Evolutionary conservation across 345 rosid species (phyloP), one percentile per base, ranked within the genome.

Genomic region (Hypericum androsaemum): DNA sequence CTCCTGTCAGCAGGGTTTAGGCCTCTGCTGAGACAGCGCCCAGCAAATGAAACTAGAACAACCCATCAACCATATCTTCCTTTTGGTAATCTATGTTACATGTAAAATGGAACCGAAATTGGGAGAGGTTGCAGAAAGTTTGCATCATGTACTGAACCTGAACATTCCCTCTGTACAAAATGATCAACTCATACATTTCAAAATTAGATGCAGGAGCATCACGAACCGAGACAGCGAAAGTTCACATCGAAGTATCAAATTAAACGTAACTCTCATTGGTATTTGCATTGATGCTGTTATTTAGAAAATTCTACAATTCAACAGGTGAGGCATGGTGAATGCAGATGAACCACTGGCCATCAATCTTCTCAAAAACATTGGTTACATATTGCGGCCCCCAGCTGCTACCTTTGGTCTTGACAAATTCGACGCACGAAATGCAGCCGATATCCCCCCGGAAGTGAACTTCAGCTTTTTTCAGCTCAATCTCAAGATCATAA

Each of bases 361-460:
- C 75, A 37, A 85, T 71, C 71, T 67, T 71, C 79, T 92, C 96
- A 65, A 88, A 88, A 64, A 84, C 89, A 62, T 84, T 92, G 0
- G 96, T 78, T 39, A 80, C 96, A 67, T 81, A 87, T 67, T 92
- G 96, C 32, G 83, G 88, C 36, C 98, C 98, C 98, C 96, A 92
- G 39, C 88, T 85, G 76, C 80, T 80, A 12, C 95, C 95, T 72
- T 75, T 83, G 9, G 95, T 84, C 76, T 77, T 88, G 41, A 92
- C 84, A 52, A 82, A 77, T 62, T 92, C 96, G 54, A 88, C 65
- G 57, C 95, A 84, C 6, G 81, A 82, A 28, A 88, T 82, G 56
- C 84, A 92, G 32, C 98, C 94, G 6, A 81, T 49, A 39, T 81
- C 77, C 2, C 96, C 96, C 59, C 82, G 60, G 56, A 88, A 94